Conservation (phyloP, 495 filamentous ascomycete genomes). For the Saxispiralis lemnorum region DNA sequence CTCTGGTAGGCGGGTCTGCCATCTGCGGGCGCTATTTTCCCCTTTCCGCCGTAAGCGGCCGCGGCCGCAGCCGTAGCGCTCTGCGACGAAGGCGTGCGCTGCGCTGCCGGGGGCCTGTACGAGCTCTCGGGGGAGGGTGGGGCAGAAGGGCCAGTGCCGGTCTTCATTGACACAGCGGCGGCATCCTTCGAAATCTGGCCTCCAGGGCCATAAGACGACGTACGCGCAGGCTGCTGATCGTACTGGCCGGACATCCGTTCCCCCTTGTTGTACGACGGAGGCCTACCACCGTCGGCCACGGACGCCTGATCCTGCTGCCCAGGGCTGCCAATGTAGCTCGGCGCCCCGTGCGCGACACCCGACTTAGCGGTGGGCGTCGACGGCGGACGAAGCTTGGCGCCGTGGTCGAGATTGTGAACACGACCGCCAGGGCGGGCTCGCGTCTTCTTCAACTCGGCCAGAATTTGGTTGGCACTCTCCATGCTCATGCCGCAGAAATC, state of each 20-base stretch:
- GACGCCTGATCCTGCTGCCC: slow-evolving; percentile 25
- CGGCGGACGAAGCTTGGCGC: slow-evolving; percentile 24
- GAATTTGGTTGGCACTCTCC: slow-evolving; percentile 86
- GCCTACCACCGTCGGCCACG: slow-evolving; percentile 20
- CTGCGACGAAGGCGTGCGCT: slow-evolving; percentile 30
- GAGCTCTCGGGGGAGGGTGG: slow-evolving; percentile 23
- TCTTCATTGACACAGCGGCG: slow-evolving; percentile 28
- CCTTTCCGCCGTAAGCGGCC: slow-evolving; percentile 26
- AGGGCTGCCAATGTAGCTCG: slow-evolving; percentile 18
- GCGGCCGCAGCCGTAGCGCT: slow-evolving; percentile 29
- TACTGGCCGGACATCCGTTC: slow-evolving; percentile 17
- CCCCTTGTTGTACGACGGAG: slow-evolving; percentile 32
- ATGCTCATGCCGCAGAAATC: slow-evolving; percentile 99
- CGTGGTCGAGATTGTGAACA: slow-evolving; percentile 10
- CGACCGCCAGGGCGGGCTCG: slow-evolving; percentile 24
- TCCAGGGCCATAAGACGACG: slow-evolving; percentile 24
- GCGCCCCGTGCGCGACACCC: slow-evolving; percentile 14
- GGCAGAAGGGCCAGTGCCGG: slow-evolving; percentile 13
- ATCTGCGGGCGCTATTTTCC: slow-evolving; percentile 20
- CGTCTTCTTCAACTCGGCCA: slow-evolving; percentile 46
- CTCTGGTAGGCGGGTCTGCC: slow-evolving; percentile 22
- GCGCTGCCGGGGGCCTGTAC: slow-evolving; percentile 24
- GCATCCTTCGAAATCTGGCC: slow-evolving; percentile 29
- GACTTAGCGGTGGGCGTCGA: background rate
- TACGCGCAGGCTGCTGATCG: slow-evolving; percentile 22